Conservation (phyloP, 208 protist species). For the Acanthamoeba sp. region DNA sequence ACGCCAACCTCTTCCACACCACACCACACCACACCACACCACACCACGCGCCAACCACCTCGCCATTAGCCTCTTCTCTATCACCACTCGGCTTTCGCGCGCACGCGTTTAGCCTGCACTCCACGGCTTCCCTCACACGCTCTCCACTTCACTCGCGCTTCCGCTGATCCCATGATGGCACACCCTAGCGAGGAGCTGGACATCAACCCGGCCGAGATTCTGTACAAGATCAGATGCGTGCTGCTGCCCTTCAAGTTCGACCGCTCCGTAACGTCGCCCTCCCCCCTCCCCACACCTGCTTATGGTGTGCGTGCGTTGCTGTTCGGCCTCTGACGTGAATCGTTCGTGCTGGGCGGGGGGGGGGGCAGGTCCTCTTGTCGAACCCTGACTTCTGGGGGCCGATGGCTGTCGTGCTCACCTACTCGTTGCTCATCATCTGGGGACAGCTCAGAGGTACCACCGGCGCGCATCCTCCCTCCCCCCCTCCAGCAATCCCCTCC, state of each 20-base stretch:
- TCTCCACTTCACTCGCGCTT: no score
- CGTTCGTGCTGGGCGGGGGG: neutral
- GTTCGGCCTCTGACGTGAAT: neutral
- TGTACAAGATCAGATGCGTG: constrained; percentile 79
- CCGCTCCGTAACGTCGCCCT: neutral
- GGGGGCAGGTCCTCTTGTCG: neutral
- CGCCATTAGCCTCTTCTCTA: neutral
- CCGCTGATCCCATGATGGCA: no score
- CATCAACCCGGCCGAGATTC: constrained; percentile 74
- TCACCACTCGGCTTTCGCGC: neutral
- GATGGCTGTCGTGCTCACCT: constrained; percentile 63
- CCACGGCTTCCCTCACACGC: no score
- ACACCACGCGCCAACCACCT: neutral
- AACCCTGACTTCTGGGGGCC: constrained; percentile 78
- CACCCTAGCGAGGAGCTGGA: constrained; percentile 74
- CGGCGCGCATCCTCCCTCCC: no score
- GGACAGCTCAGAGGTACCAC: constrained; percentile 48
- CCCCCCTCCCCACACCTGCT: neutral
- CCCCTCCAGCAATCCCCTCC: no score
- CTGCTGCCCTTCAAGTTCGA: constrained; percentile 73
- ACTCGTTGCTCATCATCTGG: constrained; percentile 72
- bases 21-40: no score
- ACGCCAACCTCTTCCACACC: no score
- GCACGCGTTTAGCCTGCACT: no score
- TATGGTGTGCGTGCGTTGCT: neutral